These are phyloP conservation scores for Phlebiopsis gigantea DNA, from an alignment of 768 basidiomycete species.

Conservation along the genomic window DNA sequence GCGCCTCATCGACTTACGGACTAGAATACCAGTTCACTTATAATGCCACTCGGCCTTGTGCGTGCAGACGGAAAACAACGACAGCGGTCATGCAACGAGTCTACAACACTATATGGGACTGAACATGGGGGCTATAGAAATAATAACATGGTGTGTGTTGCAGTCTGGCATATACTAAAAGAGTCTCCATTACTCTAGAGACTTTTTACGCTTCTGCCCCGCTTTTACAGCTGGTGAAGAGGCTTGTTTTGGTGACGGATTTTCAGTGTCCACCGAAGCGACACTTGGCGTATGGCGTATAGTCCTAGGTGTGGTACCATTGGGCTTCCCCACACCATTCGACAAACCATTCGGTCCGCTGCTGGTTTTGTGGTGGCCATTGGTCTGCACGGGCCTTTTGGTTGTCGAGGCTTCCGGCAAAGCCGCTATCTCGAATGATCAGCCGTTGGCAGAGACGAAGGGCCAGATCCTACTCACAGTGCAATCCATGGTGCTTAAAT, in stretches of 20 bases:
- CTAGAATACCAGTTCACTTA: slow-evolving; percentile 35
- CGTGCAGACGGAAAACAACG: background rate
- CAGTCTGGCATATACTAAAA: background rate
- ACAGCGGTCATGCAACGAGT: background rate
- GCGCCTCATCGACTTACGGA: slow-evolving; percentile 56
- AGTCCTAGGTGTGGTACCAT: background rate
- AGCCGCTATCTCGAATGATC: background rate
- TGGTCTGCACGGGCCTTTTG: slow-evolving; percentile 1
- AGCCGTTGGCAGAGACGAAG: background rate
- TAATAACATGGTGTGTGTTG: background rate
- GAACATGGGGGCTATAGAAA: background rate
- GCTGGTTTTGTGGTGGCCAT: slow-evolving; percentile 17
- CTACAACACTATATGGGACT: background rate
- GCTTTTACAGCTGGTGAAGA: slow-evolving; percentile 25
- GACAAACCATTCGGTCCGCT: slow-evolving; percentile 11
- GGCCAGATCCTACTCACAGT: slow-evolving; percentile 26
- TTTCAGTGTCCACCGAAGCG: background rate
- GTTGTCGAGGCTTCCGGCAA: background rate
- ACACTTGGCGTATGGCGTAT: background rate
- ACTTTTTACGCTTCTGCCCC: slow-evolving; percentile 56
- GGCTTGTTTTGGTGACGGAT: slow-evolving; percentile 9
- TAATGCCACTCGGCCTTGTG: background rate
- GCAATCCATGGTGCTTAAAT: slow-evolving; percentile 50
- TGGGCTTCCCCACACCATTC: background rate
- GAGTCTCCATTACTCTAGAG: slow-evolving; percentile 23